phyloP scores from a whole-genome alignment of 1,139 yeast species.

The Pichia sp. region DNA sequence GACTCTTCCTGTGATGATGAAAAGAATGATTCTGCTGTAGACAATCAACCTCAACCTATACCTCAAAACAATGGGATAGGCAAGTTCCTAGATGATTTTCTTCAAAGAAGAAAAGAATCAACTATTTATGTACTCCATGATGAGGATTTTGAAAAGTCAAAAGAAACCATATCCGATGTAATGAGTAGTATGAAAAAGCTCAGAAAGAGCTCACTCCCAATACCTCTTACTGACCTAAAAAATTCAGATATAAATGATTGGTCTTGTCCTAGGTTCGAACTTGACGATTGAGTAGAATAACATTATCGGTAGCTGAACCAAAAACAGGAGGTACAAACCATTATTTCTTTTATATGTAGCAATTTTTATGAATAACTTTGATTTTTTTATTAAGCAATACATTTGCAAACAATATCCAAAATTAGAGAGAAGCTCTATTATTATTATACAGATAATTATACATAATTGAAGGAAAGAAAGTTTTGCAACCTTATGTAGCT shows the following conservation, averaged over 20 bases:
- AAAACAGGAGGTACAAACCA: too few relatives aligned
- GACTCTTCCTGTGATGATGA: not conserved
- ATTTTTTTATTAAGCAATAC: too few relatives aligned
- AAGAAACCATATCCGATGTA: not conserved
- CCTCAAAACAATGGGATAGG: not conserved
- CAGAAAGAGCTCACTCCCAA: not conserved
- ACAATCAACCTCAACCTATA: not conserved
- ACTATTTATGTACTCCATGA: not conserved
- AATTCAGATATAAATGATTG: conserved; percentile 1
- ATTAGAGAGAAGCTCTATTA: not conserved
- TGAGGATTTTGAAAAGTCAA: not conserved
- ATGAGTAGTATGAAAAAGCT: not conserved
- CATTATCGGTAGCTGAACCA: too few relatives aligned
- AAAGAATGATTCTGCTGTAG: not conserved
- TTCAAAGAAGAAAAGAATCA: not conserved
- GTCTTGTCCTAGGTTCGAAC: conserved; percentile 6
- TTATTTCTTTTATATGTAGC: too few relatives aligned
- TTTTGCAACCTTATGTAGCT: conserved; percentile 34
- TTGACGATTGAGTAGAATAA: too few relatives aligned
- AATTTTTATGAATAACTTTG: too few relatives aligned
- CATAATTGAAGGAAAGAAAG: not conserved
- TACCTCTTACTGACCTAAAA: conserved; percentile 6
- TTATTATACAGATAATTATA: not conserved
- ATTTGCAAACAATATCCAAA: too few relatives aligned
- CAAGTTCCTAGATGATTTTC: not conserved